Evolutionary conservation across 2,329 filamentous ascomycete genomes (phyloP).

Genomic region (Mycocentrospora acerina): DNA sequence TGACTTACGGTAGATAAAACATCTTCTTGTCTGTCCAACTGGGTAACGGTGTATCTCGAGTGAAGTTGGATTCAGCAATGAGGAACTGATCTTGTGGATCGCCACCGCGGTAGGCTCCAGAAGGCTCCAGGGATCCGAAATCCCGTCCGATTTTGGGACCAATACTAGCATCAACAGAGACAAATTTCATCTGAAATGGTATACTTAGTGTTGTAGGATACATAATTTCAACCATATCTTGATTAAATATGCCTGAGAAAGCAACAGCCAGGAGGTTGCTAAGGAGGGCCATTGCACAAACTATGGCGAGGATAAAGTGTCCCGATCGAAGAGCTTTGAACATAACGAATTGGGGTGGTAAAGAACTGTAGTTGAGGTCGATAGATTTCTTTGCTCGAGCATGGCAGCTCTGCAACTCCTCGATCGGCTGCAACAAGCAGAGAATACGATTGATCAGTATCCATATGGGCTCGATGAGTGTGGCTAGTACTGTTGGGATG

Average conservation of each 20-base stretch:
- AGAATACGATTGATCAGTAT: constrained; percentile 54
- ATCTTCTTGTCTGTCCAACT: constrained; percentile 50
- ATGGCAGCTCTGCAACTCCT: constrained; percentile 47
- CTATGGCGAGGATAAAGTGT: constrained; percentile 48
- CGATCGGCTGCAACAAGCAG: constrained; percentile 57
- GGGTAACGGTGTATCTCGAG: constrained; percentile 46
- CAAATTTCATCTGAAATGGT: constrained; percentile 15
- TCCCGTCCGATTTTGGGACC: constrained; percentile 8
- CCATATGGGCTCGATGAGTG: constrained; percentile 59
- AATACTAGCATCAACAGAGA: constrained; percentile 21
- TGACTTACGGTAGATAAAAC: constrained; percentile 56
- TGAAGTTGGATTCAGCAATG: constrained; percentile 49
- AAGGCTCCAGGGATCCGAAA: no score
- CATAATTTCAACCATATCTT: constrained; percentile 19
- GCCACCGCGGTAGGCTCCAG: constrained; percentile 20
- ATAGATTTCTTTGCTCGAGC: constrained; percentile 26
- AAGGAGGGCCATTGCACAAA: constrained; percentile 52
- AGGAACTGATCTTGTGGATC: constrained; percentile 43
- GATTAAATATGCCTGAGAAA: constrained; percentile 53
- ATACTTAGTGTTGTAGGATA: no score
- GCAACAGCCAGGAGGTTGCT: constrained; percentile 57
- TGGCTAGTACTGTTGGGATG: constrained; percentile 56
- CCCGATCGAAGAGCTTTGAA: constrained; percentile 47
- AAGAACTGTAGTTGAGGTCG: constrained; percentile 53
- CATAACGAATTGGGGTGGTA: constrained; percentile 56